Evolutionary conservation across 2,329 filamentous ascomycete species (phyloP), one percentile per base, ranked within the genome.

Genomic region (Ophiostoma piceae): DNA sequence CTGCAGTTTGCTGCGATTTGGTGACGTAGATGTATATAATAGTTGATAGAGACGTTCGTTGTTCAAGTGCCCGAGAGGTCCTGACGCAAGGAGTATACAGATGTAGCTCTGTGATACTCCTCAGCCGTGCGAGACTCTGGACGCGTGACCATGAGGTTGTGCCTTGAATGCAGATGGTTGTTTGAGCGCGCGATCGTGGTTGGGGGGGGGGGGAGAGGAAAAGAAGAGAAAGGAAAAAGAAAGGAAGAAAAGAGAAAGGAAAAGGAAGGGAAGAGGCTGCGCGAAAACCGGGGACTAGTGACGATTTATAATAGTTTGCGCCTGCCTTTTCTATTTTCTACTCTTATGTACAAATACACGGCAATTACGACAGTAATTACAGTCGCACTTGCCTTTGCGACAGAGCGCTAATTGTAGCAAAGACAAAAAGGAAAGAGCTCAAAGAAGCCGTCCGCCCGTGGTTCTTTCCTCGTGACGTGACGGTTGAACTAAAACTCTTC

Each of bases 71-170:
- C 62, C 62, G 66, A 70, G 35, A 74, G 74, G 78, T 83, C 83
- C 84, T 85, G 84, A 87, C 84, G 84, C 84, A 87, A 87, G 84
- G 84, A 86, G 84, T 85, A 86, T 84, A 84, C 84, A 86, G 84
- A 84, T 79, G 76, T 74, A 74, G 75, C 77, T 81, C 84, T 83
- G 84, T 80, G 77, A 85, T 86, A 86, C 84, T 85, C 84, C 84
- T 87, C 84, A 86, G 84, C 84, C 84, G 83, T 86, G 80, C 82
- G 82, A 81, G 73, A 77, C 71, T 73, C 76, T 74, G 73, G 71
- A 75, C 72, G 73, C 71, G 77, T 75, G 74, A 75, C 74, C 80
- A 83, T 83, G 77, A 73, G 76, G 16, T 68, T 35, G 47, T 57
- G 41, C 19, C 11, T 14, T 54, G 41, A 66, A 7, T 14, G 62